Conservation (phyloP, 257 asterid species). For the Plectranthus barbatus region DNA sequence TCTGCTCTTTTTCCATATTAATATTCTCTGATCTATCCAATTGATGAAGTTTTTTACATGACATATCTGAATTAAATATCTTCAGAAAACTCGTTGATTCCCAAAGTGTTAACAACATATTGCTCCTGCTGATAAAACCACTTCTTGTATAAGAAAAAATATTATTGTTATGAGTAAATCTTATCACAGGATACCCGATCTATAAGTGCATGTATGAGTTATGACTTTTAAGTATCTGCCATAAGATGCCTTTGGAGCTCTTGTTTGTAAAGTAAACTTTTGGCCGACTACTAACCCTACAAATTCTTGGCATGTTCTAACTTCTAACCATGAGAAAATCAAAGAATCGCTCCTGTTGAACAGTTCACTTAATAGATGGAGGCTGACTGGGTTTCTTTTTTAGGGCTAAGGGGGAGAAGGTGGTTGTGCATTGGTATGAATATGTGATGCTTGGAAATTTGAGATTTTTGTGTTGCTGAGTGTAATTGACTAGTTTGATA, state of each 20-base stretch:
- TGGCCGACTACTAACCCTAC: too few species aligned
- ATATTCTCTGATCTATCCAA: neutral
- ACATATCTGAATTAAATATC: constrained; percentile 10
- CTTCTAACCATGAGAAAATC: too few species aligned
- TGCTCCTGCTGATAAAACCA: neutral
- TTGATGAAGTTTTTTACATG: neutral
- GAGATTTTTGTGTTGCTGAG: neutral
- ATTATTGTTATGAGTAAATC: neutral
- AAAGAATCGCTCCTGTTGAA: too few species aligned
- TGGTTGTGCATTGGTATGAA: neutral
- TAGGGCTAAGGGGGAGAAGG: too few species aligned
- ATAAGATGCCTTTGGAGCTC: too few species aligned
- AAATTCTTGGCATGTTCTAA: too few species aligned
- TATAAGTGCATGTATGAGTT: neutral
- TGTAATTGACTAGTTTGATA: constrained; percentile 1
- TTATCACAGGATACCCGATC: neutral
- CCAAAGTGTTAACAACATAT: neutral
- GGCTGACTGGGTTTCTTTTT: too few species aligned
- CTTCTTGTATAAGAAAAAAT: neutral
- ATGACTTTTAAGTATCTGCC: neutral
- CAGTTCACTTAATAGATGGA: too few species aligned
- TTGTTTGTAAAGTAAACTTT: too few species aligned
- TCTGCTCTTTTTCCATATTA: constrained; percentile 4
- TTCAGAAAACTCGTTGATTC: neutral
- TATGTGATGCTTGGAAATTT: too few species aligned